Percentiles rank a stretch among this genome's conserved stretches.
Evolutionary conservation across 1,284 basidiomycete species (phyloP).

Genomic region (Wolfiporia cocos): DNA sequence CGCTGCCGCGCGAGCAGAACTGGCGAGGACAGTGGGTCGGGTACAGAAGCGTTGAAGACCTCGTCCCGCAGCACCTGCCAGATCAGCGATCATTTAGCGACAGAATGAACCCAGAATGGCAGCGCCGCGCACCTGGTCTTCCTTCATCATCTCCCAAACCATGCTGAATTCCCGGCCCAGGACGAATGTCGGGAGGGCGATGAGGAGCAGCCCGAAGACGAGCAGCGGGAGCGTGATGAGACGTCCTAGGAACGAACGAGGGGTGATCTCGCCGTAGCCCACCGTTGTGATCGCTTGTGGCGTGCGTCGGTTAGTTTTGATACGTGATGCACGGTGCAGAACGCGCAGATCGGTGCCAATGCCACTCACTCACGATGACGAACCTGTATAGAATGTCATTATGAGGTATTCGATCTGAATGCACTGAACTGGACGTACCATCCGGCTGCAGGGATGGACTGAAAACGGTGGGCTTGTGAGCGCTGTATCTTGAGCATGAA

Average conservation of each 20-base stretch:
- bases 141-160: conserved; percentile 78
- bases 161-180: conserved; percentile 84
- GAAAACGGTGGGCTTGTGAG: too few species aligned
- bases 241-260: conserved; percentile 76
- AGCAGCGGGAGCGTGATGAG: conserved; percentile 80
- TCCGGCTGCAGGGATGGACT: conserved; percentile 76
- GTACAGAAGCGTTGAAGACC: conserved; percentile 8
- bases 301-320: too few species aligned
- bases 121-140: conserved; percentile 31
- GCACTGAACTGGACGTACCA: conserved; percentile 38
- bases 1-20: conserved; percentile 14
- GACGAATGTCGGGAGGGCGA: conserved; percentile 85
- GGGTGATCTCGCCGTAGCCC: conserved; percentile 85
- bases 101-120: neutral
- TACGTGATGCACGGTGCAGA: neutral
- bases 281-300: conserved; percentile 82
- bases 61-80: conserved; percentile 7
- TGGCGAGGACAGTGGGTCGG: conserved; percentile 17
- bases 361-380: conserved; percentile 51
- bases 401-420: too few species aligned
- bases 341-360: neutral
- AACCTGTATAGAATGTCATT: too few species aligned
- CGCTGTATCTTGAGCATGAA: too few species aligned
- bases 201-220: conserved; percentile 79
- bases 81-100: conserved; percentile 5